These are phyloP conservation scores for Dioszegia hungarica DNA, from an alignment of 768 basidiomycete genomes.

Conservation along the genomic window DNA sequence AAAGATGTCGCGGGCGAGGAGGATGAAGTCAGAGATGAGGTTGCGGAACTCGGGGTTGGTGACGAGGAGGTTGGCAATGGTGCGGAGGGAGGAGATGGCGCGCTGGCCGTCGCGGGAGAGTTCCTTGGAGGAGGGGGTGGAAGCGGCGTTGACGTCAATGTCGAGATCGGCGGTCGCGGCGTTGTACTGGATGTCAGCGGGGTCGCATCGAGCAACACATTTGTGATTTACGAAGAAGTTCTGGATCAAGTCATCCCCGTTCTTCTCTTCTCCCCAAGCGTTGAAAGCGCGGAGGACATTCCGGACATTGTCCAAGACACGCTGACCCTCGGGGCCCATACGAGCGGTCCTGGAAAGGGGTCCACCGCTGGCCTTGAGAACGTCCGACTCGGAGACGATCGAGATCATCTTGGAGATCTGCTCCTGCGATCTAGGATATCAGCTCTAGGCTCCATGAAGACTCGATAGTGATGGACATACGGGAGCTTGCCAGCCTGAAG, in stretches of 20 bases:
- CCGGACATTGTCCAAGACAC: slow-evolving; percentile 45
- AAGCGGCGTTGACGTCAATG: slow-evolving; percentile 29
- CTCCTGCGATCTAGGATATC: slow-evolving; percentile 31
- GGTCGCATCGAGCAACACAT: neutral
- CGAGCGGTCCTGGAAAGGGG: slow-evolving; percentile 44
- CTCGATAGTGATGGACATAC: slow-evolving; percentile 12
- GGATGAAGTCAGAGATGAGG: slow-evolving; percentile 47
- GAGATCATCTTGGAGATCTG: slow-evolving; percentile 45
- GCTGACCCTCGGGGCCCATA: slow-evolving; percentile 43
- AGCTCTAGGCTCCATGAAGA: neutral
- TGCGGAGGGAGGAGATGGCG: slow-evolving; percentile 44
- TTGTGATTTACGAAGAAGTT: slow-evolving; percentile 42
- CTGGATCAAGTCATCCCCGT: slow-evolving; percentile 47
- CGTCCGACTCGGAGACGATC: slow-evolving; percentile 41
- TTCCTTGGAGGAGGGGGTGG: slow-evolving; percentile 29
- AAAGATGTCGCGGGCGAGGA: slow-evolving; percentile 49
- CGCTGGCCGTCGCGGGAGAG: slow-evolving; percentile 44
- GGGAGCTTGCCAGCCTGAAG: slow-evolving; percentile 49
- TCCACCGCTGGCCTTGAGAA: slow-evolving; percentile 42
- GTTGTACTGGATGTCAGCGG: slow-evolving; percentile 34
- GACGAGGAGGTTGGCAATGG: slow-evolving; percentile 47
- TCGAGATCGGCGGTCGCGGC: slow-evolving; percentile 46
- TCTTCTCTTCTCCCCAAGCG: slow-evolving; percentile 50
- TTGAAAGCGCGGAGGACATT: slow-evolving; percentile 42
- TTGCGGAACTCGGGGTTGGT: slow-evolving; percentile 49